Percentiles rank a stretch among this genome's conserved stretches.
These are phyloP conservation scores for Arthrobotrys megalospora DNA, from an alignment of 2,329 filamentous ascomycete genomes.

Conservation along the genomic window DNA sequence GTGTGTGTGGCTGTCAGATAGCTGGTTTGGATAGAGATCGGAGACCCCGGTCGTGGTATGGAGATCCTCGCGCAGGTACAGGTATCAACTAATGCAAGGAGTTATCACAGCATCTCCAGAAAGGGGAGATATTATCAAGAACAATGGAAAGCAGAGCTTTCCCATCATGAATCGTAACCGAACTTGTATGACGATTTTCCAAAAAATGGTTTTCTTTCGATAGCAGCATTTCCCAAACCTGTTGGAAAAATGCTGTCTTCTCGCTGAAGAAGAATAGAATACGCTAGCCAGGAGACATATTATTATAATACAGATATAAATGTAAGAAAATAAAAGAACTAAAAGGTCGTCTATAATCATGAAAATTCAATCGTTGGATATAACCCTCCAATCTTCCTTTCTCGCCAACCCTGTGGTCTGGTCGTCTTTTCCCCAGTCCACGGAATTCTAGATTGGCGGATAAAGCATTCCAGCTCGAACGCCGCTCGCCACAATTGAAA, in stretches of 20 bases:
- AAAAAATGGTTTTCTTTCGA: background rate
- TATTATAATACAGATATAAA: slow-evolving; percentile 24
- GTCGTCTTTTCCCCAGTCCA: background rate
- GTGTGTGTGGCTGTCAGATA: background rate
- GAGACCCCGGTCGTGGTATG: slow-evolving; percentile 22
- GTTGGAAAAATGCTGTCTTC: slow-evolving; percentile 3
- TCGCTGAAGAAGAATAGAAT: slow-evolving; percentile 14
- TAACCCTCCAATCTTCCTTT: no score
- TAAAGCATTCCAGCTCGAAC: slow-evolving; percentile 43
- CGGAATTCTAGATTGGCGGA: slow-evolving; percentile 20
- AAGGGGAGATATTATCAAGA: background rate
- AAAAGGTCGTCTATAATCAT: background rate
- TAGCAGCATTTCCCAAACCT: slow-evolving; percentile 30
- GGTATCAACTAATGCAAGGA: slow-evolving; percentile 8
- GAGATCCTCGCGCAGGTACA: slow-evolving; percentile 24
- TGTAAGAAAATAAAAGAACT: background rate
- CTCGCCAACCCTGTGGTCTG: no score
- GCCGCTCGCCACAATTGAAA: background rate
- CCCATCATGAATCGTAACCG: no score
- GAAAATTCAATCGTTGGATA: background rate
- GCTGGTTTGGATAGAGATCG: background rate
- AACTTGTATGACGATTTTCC: no score
- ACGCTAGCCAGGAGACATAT: background rate
- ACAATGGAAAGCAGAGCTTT: no score
- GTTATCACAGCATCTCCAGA: background rate